Conservation (phyloP, 495 filamentous ascomycete genomes). For the Daldinia childiae region DNA sequence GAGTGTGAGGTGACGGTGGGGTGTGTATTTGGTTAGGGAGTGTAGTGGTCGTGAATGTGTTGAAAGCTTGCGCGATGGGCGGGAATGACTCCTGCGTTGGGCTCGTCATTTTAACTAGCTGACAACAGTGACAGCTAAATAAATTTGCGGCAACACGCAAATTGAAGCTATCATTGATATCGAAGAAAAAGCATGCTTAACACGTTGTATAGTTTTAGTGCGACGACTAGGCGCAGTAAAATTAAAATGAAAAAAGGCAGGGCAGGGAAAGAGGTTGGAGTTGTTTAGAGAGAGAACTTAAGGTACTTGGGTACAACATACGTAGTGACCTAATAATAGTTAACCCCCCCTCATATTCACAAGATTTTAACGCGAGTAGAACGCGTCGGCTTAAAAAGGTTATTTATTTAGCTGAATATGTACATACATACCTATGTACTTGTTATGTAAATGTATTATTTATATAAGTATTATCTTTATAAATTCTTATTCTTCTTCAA, state of each 20-base stretch:
- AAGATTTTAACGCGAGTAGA: conserved; percentile 15
- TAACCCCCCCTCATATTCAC: conserved; percentile 12
- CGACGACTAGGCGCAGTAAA: conserved; percentile 8
- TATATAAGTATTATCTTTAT: neutral
- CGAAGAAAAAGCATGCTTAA: conserved; percentile 19
- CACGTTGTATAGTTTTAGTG: conserved; percentile 20
- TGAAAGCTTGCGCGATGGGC: conserved; percentile 39
- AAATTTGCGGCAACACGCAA: neutral
- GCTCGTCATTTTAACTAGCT: conserved; percentile 49
- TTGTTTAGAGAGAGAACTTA: conserved; percentile 5
- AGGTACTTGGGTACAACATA: conserved; percentile 10
- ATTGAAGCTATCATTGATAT: conserved; percentile 29
- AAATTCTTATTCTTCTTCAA: neutral
- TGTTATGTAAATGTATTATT: neutral
- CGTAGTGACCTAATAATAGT: conserved; percentile 5
- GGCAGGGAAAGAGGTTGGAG: conserved; percentile 37
- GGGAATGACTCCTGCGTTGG: conserved; percentile 49
- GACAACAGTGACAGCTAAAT: conserved; percentile 9
- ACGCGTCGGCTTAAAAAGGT: conserved; percentile 31
- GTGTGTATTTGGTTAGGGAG: conserved; percentile 44
- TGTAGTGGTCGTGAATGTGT: conserved; percentile 15
- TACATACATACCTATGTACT: too few relatives aligned
- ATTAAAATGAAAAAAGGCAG: conserved; percentile 9
- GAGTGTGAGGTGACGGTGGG: conserved; percentile 57
- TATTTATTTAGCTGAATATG: conserved; percentile 22